These are phyloP conservation scores for Phytophthora quininea DNA, from an alignment of 352 stramenopile genomes.

Conservation along the genomic window DNA sequence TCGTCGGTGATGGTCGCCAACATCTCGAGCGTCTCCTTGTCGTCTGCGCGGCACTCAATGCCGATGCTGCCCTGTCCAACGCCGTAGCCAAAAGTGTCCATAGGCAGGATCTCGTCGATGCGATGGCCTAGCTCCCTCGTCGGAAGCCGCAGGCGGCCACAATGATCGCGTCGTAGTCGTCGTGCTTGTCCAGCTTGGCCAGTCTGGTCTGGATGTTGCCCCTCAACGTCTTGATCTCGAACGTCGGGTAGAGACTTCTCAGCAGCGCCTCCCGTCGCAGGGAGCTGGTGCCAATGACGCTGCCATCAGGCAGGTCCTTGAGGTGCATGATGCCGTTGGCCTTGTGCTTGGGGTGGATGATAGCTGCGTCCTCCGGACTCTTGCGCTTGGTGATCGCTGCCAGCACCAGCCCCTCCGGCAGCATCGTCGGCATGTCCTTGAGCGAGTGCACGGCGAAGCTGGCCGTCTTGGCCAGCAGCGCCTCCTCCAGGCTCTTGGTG, in stretches of 20 bases:
- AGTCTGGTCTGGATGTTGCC: slow-evolving; percentile 90
- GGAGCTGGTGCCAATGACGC: slow-evolving; percentile 84
- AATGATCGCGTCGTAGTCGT: slow-evolving; percentile 89
- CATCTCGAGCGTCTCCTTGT: slow-evolving; percentile 77
- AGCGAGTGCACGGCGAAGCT: slow-evolving; percentile 90
- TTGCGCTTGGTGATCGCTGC: slow-evolving; percentile 84
- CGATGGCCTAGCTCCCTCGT: slow-evolving; percentile 68
- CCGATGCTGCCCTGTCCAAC: slow-evolving; percentile 89
- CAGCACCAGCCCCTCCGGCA: slow-evolving; percentile 80
- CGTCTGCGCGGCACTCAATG: slow-evolving; percentile 79
- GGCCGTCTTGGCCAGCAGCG: slow-evolving; percentile 62
- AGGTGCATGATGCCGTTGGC: slow-evolving; percentile 61
- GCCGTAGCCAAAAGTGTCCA: slow-evolving; percentile 80
- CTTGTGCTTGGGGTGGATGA: slow-evolving; percentile 89
- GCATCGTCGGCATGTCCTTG: slow-evolving; percentile 89
- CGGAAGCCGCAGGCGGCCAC: slow-evolving; percentile 85
- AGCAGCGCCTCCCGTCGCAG: slow-evolving; percentile 84
- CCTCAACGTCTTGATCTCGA: slow-evolving; percentile 85
- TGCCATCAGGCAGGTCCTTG: slow-evolving; percentile 64
- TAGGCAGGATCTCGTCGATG: slow-evolving; percentile 77
- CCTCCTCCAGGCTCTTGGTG: slow-evolving; percentile 90
- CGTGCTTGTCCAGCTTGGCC: slow-evolving; percentile 82
- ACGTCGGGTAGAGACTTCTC: slow-evolving; percentile 64
- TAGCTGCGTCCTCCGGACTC: slow-evolving; percentile 79
- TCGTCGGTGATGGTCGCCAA: slow-evolving; percentile 80